Conservation (phyloP, 208 protist genomes). For the Crithidia fasciculata region DNA sequence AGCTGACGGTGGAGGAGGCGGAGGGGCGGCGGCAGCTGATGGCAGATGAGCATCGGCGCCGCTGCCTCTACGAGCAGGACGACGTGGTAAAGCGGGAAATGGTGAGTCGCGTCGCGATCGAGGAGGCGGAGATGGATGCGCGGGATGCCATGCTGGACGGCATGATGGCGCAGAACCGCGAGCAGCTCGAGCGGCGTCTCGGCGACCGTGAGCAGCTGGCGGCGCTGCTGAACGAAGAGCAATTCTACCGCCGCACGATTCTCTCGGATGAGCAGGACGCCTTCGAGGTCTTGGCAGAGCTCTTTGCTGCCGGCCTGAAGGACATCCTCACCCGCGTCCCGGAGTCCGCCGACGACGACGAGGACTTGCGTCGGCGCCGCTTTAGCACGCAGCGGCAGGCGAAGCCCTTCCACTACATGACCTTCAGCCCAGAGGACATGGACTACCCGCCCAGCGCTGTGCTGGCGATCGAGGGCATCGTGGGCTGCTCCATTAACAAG, state of each 20-base stretch:
- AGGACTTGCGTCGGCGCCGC: conserved; percentile 52
- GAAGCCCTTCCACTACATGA: conserved; percentile 91
- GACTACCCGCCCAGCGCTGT: conserved; percentile 76
- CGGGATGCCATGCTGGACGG: conserved; percentile 58
- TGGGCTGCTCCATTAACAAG: conserved; percentile 87
- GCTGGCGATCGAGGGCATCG: conserved; percentile 81
- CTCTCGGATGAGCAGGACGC: conserved; percentile 75
- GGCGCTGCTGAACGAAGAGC: conserved; percentile 58
- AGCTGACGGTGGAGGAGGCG: conserved; percentile 55
- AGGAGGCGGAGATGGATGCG: conserved; percentile 53
- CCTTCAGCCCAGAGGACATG: conserved; percentile 86
- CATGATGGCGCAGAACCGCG: conserved; percentile 59
- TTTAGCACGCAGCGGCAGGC: conserved; percentile 52
- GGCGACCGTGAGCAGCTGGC: conserved; percentile 53
- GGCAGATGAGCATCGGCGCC: conserved; percentile 62
- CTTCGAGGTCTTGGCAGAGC: conserved; percentile 68
- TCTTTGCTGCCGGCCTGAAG: conserved; percentile 57
- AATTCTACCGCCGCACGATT: conserved; percentile 71
- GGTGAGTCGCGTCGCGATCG: conserved; percentile 45
- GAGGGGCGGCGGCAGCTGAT: conserved; percentile 45
- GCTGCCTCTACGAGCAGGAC: conserved; percentile 59
- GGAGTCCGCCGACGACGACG: conserved; percentile 33
- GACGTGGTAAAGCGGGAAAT: conserved; percentile 50
- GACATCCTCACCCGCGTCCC: conserved; percentile 41
- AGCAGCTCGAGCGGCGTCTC: conserved; percentile 63